Evolutionary conservation across 192 early-diverging fungal genomes (phyloP), one percentile per base, ranked within the genome.

Genomic region (Glomus cerebriforme): DNA sequence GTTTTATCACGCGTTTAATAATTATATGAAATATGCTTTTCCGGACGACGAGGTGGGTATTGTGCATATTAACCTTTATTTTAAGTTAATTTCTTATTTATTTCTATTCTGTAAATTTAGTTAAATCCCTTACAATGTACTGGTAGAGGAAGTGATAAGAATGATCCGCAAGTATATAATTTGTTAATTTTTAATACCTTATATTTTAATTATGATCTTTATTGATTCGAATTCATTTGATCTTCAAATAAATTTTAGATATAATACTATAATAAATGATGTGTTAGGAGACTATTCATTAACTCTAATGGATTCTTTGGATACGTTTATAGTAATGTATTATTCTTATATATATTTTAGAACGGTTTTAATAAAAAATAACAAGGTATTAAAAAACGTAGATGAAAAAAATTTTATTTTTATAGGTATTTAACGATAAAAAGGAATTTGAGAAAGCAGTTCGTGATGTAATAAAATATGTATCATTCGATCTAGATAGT

Each of bases 231-330:
- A 24, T 49, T 58, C 12, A 35, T 43, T 12, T 43, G 9, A 12
- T 26, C 59, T 37, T 69, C 26, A n/a, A 59, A 54, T 59, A 19
- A 54, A 26, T 68, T 35, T 32, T 59, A 78, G 77, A 19, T 65
- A 84, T 19, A 88, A 89, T 63, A 87, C 88, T 68, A 86, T 88
- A 78, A 79, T 95, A 58, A 99, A 98, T 80, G 97, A 99, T 80
- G 95, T 98, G n/a, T 83, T 99, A 27, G 97, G 97, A 5, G 94
- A 97, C 86, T 99, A 91, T 80, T 90, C 95, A 5, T 82, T 97
- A 62, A 99, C 97, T n/a, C 86, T 99, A 39, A 88, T 99, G 9
- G 97, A 99, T 85, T 89, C 91, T 1, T 86, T 99, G 8, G 97
- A 99, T 73, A 91, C 94, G 7, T 84, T 98, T 66, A 93, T 93